Evolutionary conservation across 2,329 filamentous ascomycete species (phyloP), one percentile per base, ranked within the genome.

Genomic region (Thelonectria olida): DNA sequence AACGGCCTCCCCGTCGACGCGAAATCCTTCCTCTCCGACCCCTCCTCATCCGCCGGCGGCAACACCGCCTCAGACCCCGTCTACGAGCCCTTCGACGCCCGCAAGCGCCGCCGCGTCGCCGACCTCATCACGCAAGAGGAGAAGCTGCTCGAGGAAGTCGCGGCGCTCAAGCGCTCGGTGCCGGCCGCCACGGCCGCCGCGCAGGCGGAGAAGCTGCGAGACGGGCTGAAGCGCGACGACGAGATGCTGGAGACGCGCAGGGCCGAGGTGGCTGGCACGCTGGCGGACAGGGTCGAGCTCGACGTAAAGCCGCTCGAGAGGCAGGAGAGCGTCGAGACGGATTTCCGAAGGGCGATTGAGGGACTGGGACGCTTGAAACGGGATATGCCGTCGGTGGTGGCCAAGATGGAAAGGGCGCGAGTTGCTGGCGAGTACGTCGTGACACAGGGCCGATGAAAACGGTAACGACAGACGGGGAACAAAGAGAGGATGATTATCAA

Each of bases 401-500:
- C 88, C 54, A 85, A 82, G 74, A 89, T 89, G 84, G 87, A 90
- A 79, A 81, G 87, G 74, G 88, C 88, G 58, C 79, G 84, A 63
- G 81, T 84, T 15, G 88, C 86, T 20, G 85, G 83, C 15, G 81
- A 85, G 66, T 88, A 88, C 73, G 85, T 86, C 7, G 78, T 84
- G 22, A 72, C 72, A 23, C 69, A 73, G 31, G 69, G 72, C 17
- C 65, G 70, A 58, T 75, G 67, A 71, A 45, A 9, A 12, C 7
- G 28, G 28, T 42, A 19, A 25, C 55, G 55, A 69, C 63, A 68
- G 59, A 59, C 64, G 54, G 58, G 61, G 47, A 42, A 51, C 56
- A 41, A 50, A 17, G 36, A 27, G 9, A 25, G 19, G 28, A 23
- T 10, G 38, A 10, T 44, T 41, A 20, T 47, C 19, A 23, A n/a